phyloP scores from a whole-genome alignment of 768 basidiomycete species.

The Termitomyces sp. region DNA sequence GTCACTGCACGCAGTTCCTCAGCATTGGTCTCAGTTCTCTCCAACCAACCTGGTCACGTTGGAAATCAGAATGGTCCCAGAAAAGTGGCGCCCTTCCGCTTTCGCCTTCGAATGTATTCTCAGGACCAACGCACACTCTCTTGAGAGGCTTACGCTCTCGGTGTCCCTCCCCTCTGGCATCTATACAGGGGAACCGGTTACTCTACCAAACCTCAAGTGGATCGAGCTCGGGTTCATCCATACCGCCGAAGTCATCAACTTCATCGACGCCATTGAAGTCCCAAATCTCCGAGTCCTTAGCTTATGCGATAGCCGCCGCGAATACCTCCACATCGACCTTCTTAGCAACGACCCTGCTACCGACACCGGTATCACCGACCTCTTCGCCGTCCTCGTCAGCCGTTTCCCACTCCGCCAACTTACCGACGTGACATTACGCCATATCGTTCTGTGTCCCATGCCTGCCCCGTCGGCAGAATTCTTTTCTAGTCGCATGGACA shows the following conservation, averaged over 20 bases:
- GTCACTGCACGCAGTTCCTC: background rate
- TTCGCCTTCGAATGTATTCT: background rate
- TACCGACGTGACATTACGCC: background rate
- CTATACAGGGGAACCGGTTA: background rate
- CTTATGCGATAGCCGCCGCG: background rate
- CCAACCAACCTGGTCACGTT: background rate
- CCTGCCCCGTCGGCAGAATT: background rate
- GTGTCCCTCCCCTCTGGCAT: background rate
- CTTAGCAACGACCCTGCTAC: background rate
- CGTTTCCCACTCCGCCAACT: background rate
- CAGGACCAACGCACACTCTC: constrained; percentile 3
- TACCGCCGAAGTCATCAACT: background rate
- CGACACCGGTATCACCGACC: background rate
- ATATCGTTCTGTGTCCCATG: background rate
- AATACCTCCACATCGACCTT: background rate
- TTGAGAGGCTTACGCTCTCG: background rate
- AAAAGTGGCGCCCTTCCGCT: background rate
- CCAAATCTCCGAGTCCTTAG: background rate
- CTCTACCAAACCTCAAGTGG: background rate
- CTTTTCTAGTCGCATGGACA: background rate
- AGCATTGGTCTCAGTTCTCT: constrained; percentile 3
- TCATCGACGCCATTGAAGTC: background rate
- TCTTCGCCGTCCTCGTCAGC: background rate
- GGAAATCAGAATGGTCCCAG: constrained; percentile 1
- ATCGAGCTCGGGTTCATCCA: background rate